A percentile compares a stretch with the other conserved stretches of the same genome.
Evolutionary conservation across 2,329 filamentous ascomycete genomes (phyloP).

Genomic region (Akanthomyces muscarius): DNA sequence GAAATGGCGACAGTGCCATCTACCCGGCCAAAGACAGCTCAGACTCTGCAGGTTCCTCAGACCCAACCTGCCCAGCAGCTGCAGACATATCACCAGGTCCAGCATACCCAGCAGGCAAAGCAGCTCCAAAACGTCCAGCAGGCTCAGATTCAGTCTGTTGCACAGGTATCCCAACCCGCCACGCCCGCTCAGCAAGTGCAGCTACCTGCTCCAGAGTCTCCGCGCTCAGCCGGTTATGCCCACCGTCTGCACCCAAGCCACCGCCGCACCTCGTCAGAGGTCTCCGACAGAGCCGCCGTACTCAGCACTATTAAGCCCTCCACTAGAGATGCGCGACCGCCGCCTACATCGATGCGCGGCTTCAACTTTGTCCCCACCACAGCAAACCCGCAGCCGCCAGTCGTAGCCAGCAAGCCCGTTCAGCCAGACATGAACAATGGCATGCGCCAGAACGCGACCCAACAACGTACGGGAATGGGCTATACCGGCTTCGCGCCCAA

Average conservation of each 20-base stretch:
- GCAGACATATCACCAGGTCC: constrained; percentile 12
- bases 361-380: constrained; percentile 25
- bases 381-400: background rate
- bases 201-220: background rate
- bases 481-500: background rate
- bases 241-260: constrained; percentile 28
- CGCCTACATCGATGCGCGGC: constrained; percentile 30
- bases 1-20: constrained; percentile 33
- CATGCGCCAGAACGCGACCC: background rate
- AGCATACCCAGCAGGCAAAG: constrained; percentile 5
- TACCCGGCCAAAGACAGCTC: background rate
- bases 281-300: constrained; percentile 25
- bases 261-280: constrained; percentile 29
- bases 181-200: background rate
- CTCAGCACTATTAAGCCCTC: constrained; percentile 17
- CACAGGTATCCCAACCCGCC: background rate
- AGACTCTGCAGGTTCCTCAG: constrained; percentile 1
- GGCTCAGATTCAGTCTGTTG: background rate
- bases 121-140: constrained; percentile 5
- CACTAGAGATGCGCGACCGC: constrained; percentile 25
- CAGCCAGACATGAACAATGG: background rate
- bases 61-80: background rate
- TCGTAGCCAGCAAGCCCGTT: background rate
- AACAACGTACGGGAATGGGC: background rate
- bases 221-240: constrained; percentile 6